Evolutionary conservation across 345 rosid species (phyloP).

Genomic region (Nasturtium officinale): DNA sequence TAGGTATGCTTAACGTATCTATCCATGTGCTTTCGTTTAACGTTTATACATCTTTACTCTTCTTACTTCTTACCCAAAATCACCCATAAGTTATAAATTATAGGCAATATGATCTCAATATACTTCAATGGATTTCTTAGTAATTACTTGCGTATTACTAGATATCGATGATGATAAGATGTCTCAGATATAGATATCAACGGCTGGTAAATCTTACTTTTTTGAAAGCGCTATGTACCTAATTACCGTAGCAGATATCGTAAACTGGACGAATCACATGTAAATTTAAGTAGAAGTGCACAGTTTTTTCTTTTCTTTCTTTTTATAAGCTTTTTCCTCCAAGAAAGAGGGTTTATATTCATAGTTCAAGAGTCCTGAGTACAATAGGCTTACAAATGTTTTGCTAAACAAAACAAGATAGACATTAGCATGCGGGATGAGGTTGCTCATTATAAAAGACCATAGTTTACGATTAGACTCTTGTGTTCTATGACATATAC

Average conservation of each 20-base stretch:
- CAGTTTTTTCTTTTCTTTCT: not conserved
- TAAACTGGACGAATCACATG: not conserved
- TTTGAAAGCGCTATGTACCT: not conserved
- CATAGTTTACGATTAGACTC: not conserved
- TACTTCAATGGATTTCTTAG: too few relatives aligned
- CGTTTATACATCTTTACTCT: not conserved
- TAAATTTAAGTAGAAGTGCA: conserved; percentile 1
- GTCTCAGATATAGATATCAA: not conserved
- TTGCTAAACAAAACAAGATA: not conserved
- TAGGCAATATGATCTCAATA: too few relatives aligned
- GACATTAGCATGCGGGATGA: conserved; percentile 25
- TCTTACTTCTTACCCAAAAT: not conserved
- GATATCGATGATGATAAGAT: too few relatives aligned
- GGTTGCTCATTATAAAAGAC: not conserved
- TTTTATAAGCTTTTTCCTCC: not conserved
- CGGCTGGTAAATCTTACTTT: not conserved
- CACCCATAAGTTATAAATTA: not conserved
- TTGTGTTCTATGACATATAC: not conserved
- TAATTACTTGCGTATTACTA: too few relatives aligned
- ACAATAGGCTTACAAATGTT: not conserved
- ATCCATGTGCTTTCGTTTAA: not conserved
- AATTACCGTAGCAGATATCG: not conserved
- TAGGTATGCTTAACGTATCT: not conserved
- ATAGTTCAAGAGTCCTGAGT: not conserved
- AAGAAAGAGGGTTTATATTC: not conserved